A percentile compares a stretch with the other conserved stretches of the same genome.
phyloP scores from a whole-genome alignment of 257 asterid genomes.

The Plantago major region DNA sequence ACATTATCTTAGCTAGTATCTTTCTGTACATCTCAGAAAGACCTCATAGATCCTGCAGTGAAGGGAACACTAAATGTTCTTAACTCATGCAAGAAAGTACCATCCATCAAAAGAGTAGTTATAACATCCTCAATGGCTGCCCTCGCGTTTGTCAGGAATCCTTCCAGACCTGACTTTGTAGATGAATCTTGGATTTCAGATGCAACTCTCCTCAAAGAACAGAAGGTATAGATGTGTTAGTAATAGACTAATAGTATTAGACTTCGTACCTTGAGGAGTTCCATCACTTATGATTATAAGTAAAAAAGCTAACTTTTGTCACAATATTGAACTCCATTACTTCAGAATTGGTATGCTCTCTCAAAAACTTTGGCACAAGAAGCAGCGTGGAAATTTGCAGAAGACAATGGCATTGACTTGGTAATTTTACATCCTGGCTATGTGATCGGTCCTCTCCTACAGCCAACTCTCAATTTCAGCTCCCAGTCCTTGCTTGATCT shows the following conservation, averaged over 20 bases:
- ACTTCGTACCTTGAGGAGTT: background rate
- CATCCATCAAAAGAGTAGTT: conserved; percentile 45
- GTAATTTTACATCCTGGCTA: conserved; percentile 42
- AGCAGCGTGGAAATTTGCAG: conserved; percentile 38
- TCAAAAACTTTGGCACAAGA: conserved; percentile 51
- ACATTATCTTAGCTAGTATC: background rate
- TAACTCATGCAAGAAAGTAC: conserved; percentile 41
- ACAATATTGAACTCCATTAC: background rate
- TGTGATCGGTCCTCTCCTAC: conserved; percentile 48
- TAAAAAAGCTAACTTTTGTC: background rate
- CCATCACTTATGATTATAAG: background rate
- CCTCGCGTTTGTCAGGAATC: conserved; percentile 19
- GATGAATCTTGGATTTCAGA: conserved; percentile 60
- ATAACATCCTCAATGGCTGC: conserved; percentile 55
- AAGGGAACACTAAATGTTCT: conserved; percentile 64
- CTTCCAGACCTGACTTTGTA: conserved; percentile 25
- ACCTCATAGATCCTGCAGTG: conserved; percentile 59
- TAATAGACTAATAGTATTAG: too few relatives aligned
- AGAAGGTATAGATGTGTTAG: too few relatives aligned
- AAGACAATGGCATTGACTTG: conserved; percentile 41
- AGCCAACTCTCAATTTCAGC: conserved; percentile 40
- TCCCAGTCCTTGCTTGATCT: conserved; percentile 20
- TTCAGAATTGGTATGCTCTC: conserved; percentile 32
- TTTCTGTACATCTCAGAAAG: conserved; percentile 28
- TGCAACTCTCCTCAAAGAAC: conserved; percentile 29